Evolutionary conservation across 495 filamentous ascomycete genomes (phyloP).

Genomic region (Alectoria sarmentosa): DNA sequence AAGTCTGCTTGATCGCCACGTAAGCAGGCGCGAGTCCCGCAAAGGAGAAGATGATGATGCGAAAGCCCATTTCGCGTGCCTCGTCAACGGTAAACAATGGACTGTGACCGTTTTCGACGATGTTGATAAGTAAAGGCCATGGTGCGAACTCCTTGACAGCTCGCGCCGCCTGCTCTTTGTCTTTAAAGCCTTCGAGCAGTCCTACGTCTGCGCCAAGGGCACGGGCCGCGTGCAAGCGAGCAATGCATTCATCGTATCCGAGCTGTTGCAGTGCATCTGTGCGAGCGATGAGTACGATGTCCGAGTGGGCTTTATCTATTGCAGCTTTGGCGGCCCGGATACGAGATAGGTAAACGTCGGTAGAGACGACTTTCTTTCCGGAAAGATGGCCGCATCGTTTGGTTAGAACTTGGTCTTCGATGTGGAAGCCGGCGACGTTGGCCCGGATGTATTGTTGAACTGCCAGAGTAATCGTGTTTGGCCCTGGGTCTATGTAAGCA

Average conservation of each 20-base stretch:
- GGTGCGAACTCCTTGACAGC: conserved; percentile 48
- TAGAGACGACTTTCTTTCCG: conserved; percentile 54
- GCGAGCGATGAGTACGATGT: conserved; percentile 63
- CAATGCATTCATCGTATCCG: conserved; percentile 56
- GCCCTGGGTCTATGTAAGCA: conserved; percentile 35
- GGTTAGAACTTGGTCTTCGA: conserved; percentile 62
- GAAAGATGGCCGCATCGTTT: conserved; percentile 60
- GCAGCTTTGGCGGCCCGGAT: conserved; percentile 48
- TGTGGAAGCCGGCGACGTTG: conserved; percentile 63
- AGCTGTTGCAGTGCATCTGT: conserved; percentile 58
- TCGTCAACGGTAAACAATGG: conserved; percentile 51
- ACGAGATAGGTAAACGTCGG: conserved; percentile 46
- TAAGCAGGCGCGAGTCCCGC: conserved; percentile 47
- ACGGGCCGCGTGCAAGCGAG: conserved; percentile 47
- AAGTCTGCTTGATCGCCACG: conserved; percentile 41
- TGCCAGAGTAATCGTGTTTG: conserved; percentile 53
- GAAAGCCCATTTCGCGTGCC: conserved; percentile 54
- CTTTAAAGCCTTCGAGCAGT: conserved; percentile 57
- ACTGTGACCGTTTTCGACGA: conserved; percentile 53
- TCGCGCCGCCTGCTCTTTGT: conserved; percentile 44
- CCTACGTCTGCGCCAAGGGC: conserved; percentile 55
- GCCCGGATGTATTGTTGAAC: conserved; percentile 55
- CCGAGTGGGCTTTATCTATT: conserved; percentile 41
- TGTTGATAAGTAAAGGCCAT: conserved; percentile 56
- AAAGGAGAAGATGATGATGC: conserved; percentile 56